These are phyloP conservation scores for Sporothrix phasma DNA, from an alignment of 2,329 filamentous ascomycete species.

Conservation along the genomic window DNA sequence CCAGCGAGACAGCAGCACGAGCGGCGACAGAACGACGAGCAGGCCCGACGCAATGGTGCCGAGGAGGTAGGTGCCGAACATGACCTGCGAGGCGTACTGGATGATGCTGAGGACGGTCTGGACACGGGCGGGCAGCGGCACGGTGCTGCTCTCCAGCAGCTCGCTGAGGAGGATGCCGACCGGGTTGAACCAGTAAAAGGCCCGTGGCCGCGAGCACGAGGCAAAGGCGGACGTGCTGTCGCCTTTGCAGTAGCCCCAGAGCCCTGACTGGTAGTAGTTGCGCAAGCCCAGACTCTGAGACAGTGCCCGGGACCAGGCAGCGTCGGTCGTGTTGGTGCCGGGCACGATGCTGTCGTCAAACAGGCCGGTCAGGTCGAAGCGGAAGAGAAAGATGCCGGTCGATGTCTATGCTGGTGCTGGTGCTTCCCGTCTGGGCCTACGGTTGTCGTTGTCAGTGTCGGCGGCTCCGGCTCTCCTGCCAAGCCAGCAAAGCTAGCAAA, in stretches of 20 bases:
- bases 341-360: conserved; percentile 44
- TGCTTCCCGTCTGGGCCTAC: conserved; percentile 52
- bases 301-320: conserved; percentile 72
- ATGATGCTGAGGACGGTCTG: conserved; percentile 65
- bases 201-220: conserved; percentile 56
- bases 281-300: conserved; percentile 78
- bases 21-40: conserved; percentile 55
- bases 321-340: conserved; percentile 50
- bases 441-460: background rate
- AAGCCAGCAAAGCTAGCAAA: too few species aligned
- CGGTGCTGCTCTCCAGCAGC: conserved; percentile 70
- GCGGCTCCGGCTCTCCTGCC: too few species aligned
- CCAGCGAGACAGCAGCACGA: conserved; percentile 45
- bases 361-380: conserved; percentile 72
- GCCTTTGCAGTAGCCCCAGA: conserved; percentile 90
- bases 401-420: conserved; percentile 51
- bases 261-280: conserved; percentile 86
- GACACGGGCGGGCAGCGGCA: conserved; percentile 68
- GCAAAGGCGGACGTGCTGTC: conserved; percentile 68
- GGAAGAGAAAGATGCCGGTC: conserved; percentile 70
- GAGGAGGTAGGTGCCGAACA: conserved; percentile 81
- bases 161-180: conserved; percentile 71
- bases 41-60: conserved; percentile 60
- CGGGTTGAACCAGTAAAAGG: conserved; percentile 85
- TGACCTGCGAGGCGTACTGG: conserved; percentile 64